Conservation (phyloP, 2,329 filamentous ascomycete genomes). For the Parascedosporium putredinis region DNA sequence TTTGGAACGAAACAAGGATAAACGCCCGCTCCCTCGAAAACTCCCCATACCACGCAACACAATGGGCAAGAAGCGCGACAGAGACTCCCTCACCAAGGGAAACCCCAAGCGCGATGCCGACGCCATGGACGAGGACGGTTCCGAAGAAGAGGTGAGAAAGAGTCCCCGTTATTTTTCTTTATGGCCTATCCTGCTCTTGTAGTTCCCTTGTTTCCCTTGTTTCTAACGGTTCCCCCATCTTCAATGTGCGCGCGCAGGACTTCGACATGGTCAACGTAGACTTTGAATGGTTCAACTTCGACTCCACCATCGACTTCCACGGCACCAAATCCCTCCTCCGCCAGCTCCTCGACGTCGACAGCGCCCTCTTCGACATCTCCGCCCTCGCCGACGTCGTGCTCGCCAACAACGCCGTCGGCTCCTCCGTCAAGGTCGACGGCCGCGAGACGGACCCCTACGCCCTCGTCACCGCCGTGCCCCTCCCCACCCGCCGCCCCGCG, state of each 20-base stretch:
- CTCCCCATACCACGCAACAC: neutral
- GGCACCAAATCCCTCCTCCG: conserved; percentile 82
- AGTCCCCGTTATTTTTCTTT: too few species aligned
- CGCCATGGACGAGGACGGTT: conserved; percentile 41
- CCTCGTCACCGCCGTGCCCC: conserved; percentile 79
- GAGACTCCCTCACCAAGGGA: conserved; percentile 34
- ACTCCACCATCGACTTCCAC: conserved; percentile 83
- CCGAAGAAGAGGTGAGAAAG: conserved; percentile 44
- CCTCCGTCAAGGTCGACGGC: conserved; percentile 94
- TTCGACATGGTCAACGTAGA: conserved; percentile 90
- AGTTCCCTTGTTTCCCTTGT: too few species aligned
- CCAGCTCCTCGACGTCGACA: conserved; percentile 86
- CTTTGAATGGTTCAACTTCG: conserved; percentile 98
- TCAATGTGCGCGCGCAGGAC: too few species aligned
- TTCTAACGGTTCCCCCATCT: too few species aligned
- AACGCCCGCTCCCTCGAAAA: too few species aligned
- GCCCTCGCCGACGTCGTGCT: conserved; percentile 78
- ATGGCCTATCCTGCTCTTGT: too few species aligned
- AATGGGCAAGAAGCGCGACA: conserved; percentile 42
- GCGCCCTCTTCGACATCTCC: conserved; percentile 76
- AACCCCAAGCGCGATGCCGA: conserved; percentile 27
- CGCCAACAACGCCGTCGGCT: conserved; percentile 77
- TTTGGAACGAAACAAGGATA: too few species aligned
- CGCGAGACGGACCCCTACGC: conserved; percentile 89
- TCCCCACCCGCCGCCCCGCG: conserved; percentile 70